Base-by-base conservation (phyloP, 495 filamentous ascomycete genomes). In the Lineolata rhizophorae region DNA sequence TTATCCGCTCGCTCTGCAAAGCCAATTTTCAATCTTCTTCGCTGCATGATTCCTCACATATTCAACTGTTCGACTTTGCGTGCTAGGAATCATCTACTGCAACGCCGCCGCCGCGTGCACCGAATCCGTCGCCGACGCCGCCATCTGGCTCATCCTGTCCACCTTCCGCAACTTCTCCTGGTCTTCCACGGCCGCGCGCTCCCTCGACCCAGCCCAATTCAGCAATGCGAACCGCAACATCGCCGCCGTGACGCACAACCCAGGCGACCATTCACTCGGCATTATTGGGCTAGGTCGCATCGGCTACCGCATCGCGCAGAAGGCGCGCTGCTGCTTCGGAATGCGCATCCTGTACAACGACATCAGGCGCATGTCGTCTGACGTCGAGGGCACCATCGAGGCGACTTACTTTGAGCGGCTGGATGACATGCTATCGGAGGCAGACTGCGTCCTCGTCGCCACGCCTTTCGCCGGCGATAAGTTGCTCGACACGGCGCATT, bases 261-360 rank as follows among this genome's bases (percentile, higher is more conserved):
- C 61, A n/a, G 56, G 56, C 30, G 51, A 53, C 8, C 55, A 57
- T 37, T 47, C 51, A 3, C 57, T 77, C 1, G 72, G 70, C 1
- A 61, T 78, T 14, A 60, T 79, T 16, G 73, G 73, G 0, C 57
- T 79, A 18, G 72, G 73, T 12, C 65, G 70, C 36, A 78, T 81
- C 42, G 76, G 76, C 3, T 66, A 62, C 40, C 57, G 60, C 6
- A 65, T 81, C 24, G 74, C 74, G 14, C 56, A 58, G 25, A 76
- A 72, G 45, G 65, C 67, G 1, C 60, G 57, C 34, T 28, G 50
- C 0, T 62, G 66, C 1, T 70, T 76, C 33, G 65, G 64, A 27
- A 79, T 83, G 73, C 56, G 61, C 35, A 67, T 81, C 34, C 48
- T 60, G 6, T 83, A 81, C 48, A 53, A 70, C 45, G 74, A 81